A percentile compares a stretch with the other conserved stretches of the same genome.
phyloP scores from a whole-genome alignment of 1,284 basidiomycete species.

The Ceratobasidium sp. region DNA sequence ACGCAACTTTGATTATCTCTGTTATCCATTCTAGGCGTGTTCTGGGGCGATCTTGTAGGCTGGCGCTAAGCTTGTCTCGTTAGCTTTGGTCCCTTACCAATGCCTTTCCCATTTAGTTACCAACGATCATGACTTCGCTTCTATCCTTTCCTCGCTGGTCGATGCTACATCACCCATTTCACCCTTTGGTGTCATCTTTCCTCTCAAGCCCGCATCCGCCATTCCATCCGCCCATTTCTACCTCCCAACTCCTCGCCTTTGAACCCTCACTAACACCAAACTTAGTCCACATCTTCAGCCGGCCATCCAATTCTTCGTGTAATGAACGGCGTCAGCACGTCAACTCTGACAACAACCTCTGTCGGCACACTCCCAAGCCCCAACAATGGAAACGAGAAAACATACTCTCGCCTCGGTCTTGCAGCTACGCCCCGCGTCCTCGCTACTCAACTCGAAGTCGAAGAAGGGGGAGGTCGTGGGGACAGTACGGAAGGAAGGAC shows the following conservation, averaged over 20 bases:
- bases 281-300: slow-evolving; percentile 49
- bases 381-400: slow-evolving; percentile 66
- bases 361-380: slow-evolving; percentile 63
- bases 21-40: background rate
- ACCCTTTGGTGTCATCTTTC: background rate
- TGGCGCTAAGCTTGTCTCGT: background rate
- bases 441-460: slow-evolving; percentile 30
- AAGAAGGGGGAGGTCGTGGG: background rate
- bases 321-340: slow-evolving; percentile 78
- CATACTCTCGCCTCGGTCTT: slow-evolving; percentile 25
- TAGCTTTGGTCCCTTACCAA: background rate
- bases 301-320: slow-evolving; percentile 72
- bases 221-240: background rate
- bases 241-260: slow-evolving; percentile 58
- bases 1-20: background rate
- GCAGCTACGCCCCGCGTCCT: background rate
- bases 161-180: background rate
- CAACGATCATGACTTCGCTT: background rate
- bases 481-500: slow-evolving; percentile 1
- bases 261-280: slow-evolving; percentile 58
- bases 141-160: background rate
- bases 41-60: background rate
- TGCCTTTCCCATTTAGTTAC: background rate
- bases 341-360: slow-evolving; percentile 64
- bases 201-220: background rate